Evolutionary conservation across 371 early-diverging fungal species (phyloP).

Genomic region (Mucor circinelloides): DNA sequence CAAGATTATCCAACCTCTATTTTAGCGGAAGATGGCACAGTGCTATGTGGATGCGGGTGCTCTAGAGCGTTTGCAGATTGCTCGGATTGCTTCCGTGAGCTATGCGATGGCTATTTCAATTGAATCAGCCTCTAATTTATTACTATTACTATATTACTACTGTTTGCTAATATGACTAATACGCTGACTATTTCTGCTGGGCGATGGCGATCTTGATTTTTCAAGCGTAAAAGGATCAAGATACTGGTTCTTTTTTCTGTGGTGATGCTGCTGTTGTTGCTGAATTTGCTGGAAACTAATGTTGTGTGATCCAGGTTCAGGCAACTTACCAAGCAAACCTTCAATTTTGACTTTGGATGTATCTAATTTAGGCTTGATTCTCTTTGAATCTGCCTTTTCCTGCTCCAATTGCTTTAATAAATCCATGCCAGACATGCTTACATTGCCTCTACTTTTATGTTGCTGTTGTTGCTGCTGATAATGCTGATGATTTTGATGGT

Average conservation of each 20-base stretch:
- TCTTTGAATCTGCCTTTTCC: constrained; percentile 42
- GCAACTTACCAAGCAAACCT: constrained; percentile 46
- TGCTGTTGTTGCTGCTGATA: constrained; percentile 23
- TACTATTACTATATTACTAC: background rate
- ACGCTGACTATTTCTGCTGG: background rate
- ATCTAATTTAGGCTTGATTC: constrained; percentile 39
- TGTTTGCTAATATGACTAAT: constrained; percentile 2
- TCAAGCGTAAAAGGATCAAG: background rate
- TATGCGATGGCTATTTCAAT: constrained; percentile 4
- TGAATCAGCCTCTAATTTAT: background rate
- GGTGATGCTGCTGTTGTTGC: constrained; percentile 27
- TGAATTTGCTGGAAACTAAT: constrained; percentile 47
- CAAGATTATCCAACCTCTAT: constrained; percentile 29
- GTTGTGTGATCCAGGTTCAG: constrained; percentile 49
- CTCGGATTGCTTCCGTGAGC: constrained; percentile 19
- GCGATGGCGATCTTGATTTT: constrained; percentile 10
- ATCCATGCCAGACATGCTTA: constrained; percentile 51
- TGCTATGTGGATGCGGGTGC: constrained; percentile 46
- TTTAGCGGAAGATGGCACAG: constrained; percentile 27
- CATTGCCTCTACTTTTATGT: background rate
- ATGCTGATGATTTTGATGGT: constrained; percentile 4
- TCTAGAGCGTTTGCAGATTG: constrained; percentile 34
- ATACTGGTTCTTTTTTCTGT: constrained; percentile 1
- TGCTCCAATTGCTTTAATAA: constrained; percentile 48
- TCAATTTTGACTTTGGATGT: constrained; percentile 44